phyloP scores from a whole-genome alignment of 73 alveolate genomes.

The Blepharisma stoltei region DNA sequence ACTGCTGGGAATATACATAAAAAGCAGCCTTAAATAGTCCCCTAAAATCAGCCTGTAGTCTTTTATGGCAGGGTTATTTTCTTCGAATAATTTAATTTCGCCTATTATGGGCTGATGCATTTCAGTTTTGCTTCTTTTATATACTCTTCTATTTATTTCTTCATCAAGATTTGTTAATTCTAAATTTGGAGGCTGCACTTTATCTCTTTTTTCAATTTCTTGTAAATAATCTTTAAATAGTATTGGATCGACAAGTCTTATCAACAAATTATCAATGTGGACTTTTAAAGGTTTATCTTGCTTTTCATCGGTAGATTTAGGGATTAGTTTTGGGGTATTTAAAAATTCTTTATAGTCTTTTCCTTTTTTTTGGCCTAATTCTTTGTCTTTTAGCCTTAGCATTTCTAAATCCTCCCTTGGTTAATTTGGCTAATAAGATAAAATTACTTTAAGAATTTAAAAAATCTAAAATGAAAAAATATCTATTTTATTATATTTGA shows the following conservation, averaged over 20 bases:
- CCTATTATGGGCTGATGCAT: background rate
- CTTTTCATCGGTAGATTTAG: no score
- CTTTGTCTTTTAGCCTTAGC: background rate
- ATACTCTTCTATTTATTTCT: background rate
- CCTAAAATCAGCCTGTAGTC: background rate
- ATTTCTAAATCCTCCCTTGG: background rate
- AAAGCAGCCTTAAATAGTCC: background rate
- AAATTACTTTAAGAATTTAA: background rate
- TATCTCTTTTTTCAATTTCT: background rate
- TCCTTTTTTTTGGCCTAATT: background rate
- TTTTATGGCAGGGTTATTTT: background rate
- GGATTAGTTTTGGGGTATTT: no score
- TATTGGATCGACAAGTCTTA: no score
- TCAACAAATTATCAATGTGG: no score
- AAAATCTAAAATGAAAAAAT: background rate
- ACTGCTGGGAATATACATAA: background rate
- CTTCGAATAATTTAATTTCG: background rate
- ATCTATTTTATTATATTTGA: background rate
- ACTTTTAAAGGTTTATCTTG: no score
- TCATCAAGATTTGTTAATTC: background rate
- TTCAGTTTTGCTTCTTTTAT: background rate
- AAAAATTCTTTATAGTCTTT: no score
- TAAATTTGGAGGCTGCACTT: background rate
- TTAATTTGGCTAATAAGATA: background rate
- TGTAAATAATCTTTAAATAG: no score